These are phyloP conservation scores for Calcarisporium arbuscula DNA, from an alignment of 2,329 filamentous ascomycete genomes.

Conservation along the genomic window DNA sequence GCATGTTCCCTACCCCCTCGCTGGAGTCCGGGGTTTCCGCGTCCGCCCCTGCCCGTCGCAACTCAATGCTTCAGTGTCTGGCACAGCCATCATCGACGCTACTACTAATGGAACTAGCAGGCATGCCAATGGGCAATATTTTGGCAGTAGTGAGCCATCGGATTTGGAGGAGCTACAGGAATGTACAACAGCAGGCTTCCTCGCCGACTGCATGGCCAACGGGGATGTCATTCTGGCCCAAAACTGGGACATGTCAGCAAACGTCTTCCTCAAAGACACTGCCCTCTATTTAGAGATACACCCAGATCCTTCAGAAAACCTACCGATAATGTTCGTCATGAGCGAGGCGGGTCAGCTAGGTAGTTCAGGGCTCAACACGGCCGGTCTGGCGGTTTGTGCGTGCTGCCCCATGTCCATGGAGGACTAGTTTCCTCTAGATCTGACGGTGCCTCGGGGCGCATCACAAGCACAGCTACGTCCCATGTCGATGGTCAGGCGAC, in stretches of 20 bases:
- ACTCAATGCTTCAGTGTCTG: neutral
- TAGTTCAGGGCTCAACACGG: constrained; percentile 8
- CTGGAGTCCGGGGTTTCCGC: neutral
- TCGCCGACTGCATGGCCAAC: constrained; percentile 1
- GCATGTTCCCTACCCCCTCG: constrained; percentile 11
- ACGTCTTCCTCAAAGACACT: constrained; percentile 6
- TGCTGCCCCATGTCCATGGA: constrained; percentile 10
- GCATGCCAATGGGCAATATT: too few species aligned
- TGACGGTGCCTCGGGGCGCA: neutral
- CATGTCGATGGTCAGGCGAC: constrained; percentile 7
- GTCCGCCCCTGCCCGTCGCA: neutral
- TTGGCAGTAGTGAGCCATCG: neutral
- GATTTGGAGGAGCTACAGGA: constrained; percentile 4
- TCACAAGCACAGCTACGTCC: constrained; percentile 4
- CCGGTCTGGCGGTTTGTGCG: constrained; percentile 6
- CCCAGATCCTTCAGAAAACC: constrained; percentile 6
- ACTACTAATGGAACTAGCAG: too few species aligned
- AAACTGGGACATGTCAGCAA: constrained; percentile 11
- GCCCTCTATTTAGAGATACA: constrained; percentile 7
- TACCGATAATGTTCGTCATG: constrained; percentile 6
- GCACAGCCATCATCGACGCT: too few species aligned
- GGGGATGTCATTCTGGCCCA: constrained; percentile 7
- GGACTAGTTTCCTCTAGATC: constrained; percentile 8
- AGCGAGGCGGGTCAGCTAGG: constrained; percentile 9
- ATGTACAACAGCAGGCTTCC: constrained; percentile 6